These are phyloP conservation scores for Cladorrhinum sp. DNA, from an alignment of 2,329 filamentous ascomycete species.

Conservation along the genomic window DNA sequence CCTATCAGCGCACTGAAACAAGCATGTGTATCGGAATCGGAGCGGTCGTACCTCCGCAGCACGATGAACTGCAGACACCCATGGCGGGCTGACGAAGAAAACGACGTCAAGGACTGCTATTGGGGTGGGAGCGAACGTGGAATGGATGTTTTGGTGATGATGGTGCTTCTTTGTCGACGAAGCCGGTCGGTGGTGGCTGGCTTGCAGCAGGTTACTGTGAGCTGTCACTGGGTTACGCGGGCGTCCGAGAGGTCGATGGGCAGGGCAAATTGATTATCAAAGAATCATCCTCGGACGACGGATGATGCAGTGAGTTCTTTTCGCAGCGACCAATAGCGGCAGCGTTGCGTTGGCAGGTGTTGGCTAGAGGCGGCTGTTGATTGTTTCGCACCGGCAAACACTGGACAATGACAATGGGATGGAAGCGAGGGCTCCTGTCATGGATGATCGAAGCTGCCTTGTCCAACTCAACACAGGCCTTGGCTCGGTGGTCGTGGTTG, in stretches of 20 bases:
- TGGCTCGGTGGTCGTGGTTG: conserved; percentile 2
- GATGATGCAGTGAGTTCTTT: neutral
- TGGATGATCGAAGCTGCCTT: conserved; percentile 22
- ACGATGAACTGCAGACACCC: conserved; percentile 57
- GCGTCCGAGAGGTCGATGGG: conserved; percentile 1
- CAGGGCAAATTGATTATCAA: conserved; percentile 16
- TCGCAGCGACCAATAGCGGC: conserved; percentile 14
- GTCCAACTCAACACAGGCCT: neutral
- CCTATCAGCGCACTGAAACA: conserved; percentile 14
- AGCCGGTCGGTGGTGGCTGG: conserved; percentile 10
- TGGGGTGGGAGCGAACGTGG: neutral
- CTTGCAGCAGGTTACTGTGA: conserved; percentile 1
- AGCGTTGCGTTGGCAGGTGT: conserved; percentile 13
- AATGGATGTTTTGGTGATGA: neutral
- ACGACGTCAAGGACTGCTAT: conserved; percentile 7
- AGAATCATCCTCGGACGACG: conserved; percentile 14
- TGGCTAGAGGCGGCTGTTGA: conserved; percentile 13
- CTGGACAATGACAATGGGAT: conserved; percentile 6
- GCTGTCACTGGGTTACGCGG: neutral
- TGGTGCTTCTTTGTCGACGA: neutral
- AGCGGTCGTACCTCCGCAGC: conserved; percentile 51
- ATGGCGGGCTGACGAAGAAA: conserved; percentile 42
- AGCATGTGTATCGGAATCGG: neutral
- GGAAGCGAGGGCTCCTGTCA: conserved; percentile 5
- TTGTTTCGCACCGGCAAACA: conserved; percentile 19